Conservation (phyloP, 192 early-diverging fungal species). For the Linnemannia zychae region DNA sequence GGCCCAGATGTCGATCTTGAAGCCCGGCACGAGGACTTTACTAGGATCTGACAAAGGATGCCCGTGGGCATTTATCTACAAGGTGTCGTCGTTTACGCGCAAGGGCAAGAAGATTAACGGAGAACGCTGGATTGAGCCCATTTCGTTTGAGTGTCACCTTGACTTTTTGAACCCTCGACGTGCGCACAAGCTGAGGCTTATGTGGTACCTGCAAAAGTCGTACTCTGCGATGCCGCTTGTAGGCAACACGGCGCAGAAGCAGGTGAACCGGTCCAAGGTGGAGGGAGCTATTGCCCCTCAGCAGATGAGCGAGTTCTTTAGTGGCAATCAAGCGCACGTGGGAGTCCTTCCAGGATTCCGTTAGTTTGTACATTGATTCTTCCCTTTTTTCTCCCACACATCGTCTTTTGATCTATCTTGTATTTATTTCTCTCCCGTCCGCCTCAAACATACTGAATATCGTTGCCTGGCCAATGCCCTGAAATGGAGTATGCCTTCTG, state of each 20-base stretch:
- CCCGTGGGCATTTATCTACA: conserved; percentile 58
- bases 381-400: too few species aligned
- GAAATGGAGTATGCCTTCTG: too few species aligned
- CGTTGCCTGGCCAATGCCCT: neutral
- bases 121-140: conserved; percentile 55
- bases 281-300: conserved; percentile 26
- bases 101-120: conserved; percentile 58
- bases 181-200: conserved; percentile 49
- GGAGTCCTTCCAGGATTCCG: conserved; percentile 17
- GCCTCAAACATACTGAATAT: neutral
- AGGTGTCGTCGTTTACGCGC: conserved; percentile 56
- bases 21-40: conserved; percentile 52
- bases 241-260: conserved; percentile 18
- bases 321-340: neutral
- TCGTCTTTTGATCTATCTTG: neutral
- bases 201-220: conserved; percentile 54
- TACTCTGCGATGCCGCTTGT: conserved; percentile 34
- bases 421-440: neutral
- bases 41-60: conserved; percentile 55
- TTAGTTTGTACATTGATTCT: neutral
- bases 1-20: conserved; percentile 54
- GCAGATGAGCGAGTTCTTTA: conserved; percentile 52
- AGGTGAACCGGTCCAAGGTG: conserved; percentile 39
- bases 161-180: conserved; percentile 59
- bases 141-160: conserved; percentile 57